Evolutionary conservation across 257 asterid species (phyloP).

Genomic region (Solanum boliviense): DNA sequence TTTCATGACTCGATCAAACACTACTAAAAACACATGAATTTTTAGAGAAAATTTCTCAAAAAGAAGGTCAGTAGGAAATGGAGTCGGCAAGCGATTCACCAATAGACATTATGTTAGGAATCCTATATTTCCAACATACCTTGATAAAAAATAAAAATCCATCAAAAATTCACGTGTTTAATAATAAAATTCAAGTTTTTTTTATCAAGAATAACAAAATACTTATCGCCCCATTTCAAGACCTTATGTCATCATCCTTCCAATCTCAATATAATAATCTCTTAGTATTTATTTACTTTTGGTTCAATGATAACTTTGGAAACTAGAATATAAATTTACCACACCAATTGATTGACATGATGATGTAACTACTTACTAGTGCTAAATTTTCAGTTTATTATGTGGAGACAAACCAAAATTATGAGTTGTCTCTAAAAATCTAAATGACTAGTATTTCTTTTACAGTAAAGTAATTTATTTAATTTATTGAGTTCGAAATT

Average conservation of each 20-base stretch:
- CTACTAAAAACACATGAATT: not conserved
- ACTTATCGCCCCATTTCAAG: not conserved
- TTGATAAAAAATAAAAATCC: not conserved
- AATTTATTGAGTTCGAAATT: not conserved
- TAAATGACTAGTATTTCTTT: not conserved
- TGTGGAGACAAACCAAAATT: not conserved
- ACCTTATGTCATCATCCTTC: no score
- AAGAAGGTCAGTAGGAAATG: not conserved
- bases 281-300: not conserved
- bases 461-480: no score
- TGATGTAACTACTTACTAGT: not conserved
- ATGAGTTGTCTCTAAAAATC: not conserved
- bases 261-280: not conserved
- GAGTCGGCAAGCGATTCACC: not conserved
- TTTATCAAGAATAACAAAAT: not conserved
- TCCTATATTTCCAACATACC: not conserved
- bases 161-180: not conserved
- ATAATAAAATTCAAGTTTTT: rapidly evolving
- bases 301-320: not conserved
- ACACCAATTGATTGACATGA: not conserved
- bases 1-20: not conserved
- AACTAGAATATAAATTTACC: not conserved
- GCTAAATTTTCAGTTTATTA: not conserved
- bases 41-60: not conserved
- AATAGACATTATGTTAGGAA: not conserved